Evolutionary conservation across 208 protist species (phyloP).

Genomic region (Strigomonas galati): DNA sequence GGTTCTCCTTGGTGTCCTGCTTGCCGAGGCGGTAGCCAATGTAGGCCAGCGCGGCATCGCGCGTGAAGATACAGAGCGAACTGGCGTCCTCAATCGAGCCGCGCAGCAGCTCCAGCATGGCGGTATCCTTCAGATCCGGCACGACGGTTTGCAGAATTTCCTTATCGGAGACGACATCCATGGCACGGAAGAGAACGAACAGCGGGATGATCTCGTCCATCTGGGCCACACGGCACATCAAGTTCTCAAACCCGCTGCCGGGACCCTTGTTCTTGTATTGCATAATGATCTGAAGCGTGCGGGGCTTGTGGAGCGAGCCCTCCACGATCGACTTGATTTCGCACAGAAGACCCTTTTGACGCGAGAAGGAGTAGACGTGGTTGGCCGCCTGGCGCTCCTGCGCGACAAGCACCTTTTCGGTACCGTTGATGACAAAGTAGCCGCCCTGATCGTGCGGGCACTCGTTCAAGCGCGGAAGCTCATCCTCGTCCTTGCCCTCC

Average conservation of each 20-base stretch:
- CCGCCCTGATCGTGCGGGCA: conserved; percentile 99
- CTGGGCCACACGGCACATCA: conserved; percentile 92
- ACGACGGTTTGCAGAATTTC: conserved; percentile 95
- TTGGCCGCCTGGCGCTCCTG: conserved; percentile 98
- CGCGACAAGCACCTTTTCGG: conserved; percentile 97
- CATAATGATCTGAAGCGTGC: conserved; percentile 94
- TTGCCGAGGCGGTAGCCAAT: conserved; percentile 91
- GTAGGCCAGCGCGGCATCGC: conserved; percentile 94
- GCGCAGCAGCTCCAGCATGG: conserved; percentile 84
- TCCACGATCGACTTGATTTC: conserved; percentile 96
- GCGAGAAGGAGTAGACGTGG: conserved; percentile 96
- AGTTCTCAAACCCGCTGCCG: conserved; percentile 84
- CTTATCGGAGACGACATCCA: conserved; percentile 95
- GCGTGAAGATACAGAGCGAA: conserved; percentile 87
- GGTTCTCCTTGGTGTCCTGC: conserved; percentile 79
- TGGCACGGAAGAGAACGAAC: conserved; percentile 97
- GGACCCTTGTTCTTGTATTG: conserved; percentile 92
- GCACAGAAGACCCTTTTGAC: conserved; percentile 89
- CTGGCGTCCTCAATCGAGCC: conserved; percentile 93
- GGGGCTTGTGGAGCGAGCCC: conserved; percentile 79
- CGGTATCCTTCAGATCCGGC: conserved; percentile 77
- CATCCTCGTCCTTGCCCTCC: conserved; percentile 81
- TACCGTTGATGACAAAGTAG: conserved; percentile 99
- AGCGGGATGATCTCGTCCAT: conserved; percentile 80
- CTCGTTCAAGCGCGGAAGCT: conserved; percentile 95